Percentiles rank a stretch among this genome's conserved stretches.
phyloP scores from a whole-genome alignment of 352 stramenopile species.

The Pythium catenulatum region DNA sequence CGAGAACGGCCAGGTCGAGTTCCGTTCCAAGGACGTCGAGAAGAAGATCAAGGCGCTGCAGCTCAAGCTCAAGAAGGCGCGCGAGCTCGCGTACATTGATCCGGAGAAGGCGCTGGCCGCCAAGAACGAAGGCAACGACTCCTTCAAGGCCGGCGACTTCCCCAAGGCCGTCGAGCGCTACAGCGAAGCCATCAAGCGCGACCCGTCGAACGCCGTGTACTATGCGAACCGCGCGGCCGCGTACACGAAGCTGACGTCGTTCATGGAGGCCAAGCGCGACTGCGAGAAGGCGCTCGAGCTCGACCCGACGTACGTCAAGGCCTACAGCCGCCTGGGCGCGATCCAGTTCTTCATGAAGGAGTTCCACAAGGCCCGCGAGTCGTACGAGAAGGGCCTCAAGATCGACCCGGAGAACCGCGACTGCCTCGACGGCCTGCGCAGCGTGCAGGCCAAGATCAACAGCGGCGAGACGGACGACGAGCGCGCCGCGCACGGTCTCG shows the following conservation, averaged over 20 bases:
- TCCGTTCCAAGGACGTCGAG: slow-evolving; percentile 95
- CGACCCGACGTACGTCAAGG: slow-evolving; percentile 99
- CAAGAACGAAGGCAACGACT: slow-evolving; percentile 98
- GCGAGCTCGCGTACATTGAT: slow-evolving; percentile 97
- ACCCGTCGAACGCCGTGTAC: slow-evolving; percentile 98
- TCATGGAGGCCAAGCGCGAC: slow-evolving; percentile 93
- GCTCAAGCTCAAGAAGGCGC: slow-evolving; percentile 96
- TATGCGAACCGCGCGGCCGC: slow-evolving; percentile 98
- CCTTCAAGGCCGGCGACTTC: slow-evolving; percentile 98
- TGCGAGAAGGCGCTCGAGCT: slow-evolving; percentile 98
- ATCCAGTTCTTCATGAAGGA: slow-evolving; percentile 99
- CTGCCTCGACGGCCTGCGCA: slow-evolving; percentile 97
- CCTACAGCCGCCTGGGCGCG: slow-evolving; percentile 98
- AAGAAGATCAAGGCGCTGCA: slow-evolving; percentile 97
- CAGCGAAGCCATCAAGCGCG: slow-evolving; percentile 98
- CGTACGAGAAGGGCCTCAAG: slow-evolving; percentile 97
- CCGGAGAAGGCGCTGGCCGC: slow-evolving; percentile 97
- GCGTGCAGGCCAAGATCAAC: slow-evolving; percentile 96
- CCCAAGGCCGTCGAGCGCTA: slow-evolving; percentile 95
- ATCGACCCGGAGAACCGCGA: slow-evolving; percentile 97
- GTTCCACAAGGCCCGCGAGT: slow-evolving; percentile 98
- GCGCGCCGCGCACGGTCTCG: slow-evolving; percentile 97
- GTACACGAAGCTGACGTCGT: slow-evolving; percentile 98
- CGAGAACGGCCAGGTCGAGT: slow-evolving; percentile 92
- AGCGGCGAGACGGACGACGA: slow-evolving; percentile 97